Conservation (phyloP, 73 alveolate species). For the Uronychia setigera region DNA sequence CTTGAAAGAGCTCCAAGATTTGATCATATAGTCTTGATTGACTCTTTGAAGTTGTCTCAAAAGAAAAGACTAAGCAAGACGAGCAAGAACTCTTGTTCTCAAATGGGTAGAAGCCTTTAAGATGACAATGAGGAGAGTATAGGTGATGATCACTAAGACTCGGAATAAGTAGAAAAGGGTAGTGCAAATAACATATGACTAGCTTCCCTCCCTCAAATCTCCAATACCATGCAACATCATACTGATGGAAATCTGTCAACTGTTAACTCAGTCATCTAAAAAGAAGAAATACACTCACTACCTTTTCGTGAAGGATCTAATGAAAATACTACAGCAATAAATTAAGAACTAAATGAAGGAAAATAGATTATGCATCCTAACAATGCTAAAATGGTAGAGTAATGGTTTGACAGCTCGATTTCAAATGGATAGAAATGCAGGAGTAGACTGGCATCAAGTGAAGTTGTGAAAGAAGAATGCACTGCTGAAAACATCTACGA, state of each 20-base stretch:
- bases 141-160: background rate
- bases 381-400: background rate
- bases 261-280: background rate
- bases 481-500: background rate
- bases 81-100: background rate
- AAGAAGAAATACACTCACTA: too few species aligned
- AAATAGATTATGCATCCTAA: too few species aligned
- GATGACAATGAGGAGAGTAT: background rate
- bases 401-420: background rate
- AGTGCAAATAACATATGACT: background rate
- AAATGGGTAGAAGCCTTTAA: background rate
- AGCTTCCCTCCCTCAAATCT: background rate
- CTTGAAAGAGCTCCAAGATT: background rate
- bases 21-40: background rate
- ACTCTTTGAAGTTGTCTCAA: background rate
- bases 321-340: too few species aligned
- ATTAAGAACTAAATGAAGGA: too few species aligned
- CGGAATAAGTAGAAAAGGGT: background rate
- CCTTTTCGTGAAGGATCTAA: too few species aligned
- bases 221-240: background rate
- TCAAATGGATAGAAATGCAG: background rate
- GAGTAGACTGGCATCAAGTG: background rate
- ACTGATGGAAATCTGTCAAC: background rate
- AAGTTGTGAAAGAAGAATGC: background rate
- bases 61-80: background rate